These are phyloP conservation scores for Cryptosporidium sp. DNA, from an alignment of 169 alveolate species.

Conservation along the genomic window DNA sequence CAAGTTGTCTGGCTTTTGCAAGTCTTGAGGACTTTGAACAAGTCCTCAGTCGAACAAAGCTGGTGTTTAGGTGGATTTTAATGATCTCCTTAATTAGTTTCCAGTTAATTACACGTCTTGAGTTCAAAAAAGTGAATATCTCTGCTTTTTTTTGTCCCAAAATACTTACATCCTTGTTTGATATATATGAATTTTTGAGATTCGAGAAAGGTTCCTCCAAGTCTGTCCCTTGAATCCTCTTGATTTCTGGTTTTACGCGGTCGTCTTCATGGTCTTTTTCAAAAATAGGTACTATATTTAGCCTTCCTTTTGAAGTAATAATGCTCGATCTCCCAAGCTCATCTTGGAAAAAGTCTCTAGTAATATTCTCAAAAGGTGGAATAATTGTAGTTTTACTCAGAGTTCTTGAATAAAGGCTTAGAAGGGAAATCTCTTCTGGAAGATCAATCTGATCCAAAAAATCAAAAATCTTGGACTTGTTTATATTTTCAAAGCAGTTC, in stretches of 20 bases:
- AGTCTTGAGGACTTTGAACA: not conserved
- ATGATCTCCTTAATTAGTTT: slow-evolving; percentile 7
- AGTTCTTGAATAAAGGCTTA: slow-evolving; percentile 27
- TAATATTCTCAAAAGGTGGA: slow-evolving; percentile 54
- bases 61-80: slow-evolving; percentile 16
- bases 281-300: slow-evolving; percentile 40
- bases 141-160: slow-evolving; percentile 48
- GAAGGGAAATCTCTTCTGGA: slow-evolving; percentile 20
- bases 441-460: slow-evolving; percentile 17
- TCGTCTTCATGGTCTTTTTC: not conserved
- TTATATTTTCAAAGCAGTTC: slow-evolving; percentile 60
- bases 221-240: not conserved
- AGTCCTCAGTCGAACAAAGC: slow-evolving; percentile 32
- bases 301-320: slow-evolving; percentile 46
- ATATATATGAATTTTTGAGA: not conserved
- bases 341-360: slow-evolving; percentile 22
- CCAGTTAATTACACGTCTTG: slow-evolving; percentile 43
- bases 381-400: slow-evolving; percentile 9
- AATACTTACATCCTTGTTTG: slow-evolving; percentile 6
- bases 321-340: slow-evolving; percentile 18
- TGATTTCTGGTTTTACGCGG: not conserved
- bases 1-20: not conserved
- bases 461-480: slow-evolving; percentile 20
- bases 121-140: slow-evolving; percentile 27
- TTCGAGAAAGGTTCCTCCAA: not conserved